These are phyloP conservation scores for Jatropha multifida DNA, from an alignment of 441 rosid genomes.

Conservation along the genomic window DNA sequence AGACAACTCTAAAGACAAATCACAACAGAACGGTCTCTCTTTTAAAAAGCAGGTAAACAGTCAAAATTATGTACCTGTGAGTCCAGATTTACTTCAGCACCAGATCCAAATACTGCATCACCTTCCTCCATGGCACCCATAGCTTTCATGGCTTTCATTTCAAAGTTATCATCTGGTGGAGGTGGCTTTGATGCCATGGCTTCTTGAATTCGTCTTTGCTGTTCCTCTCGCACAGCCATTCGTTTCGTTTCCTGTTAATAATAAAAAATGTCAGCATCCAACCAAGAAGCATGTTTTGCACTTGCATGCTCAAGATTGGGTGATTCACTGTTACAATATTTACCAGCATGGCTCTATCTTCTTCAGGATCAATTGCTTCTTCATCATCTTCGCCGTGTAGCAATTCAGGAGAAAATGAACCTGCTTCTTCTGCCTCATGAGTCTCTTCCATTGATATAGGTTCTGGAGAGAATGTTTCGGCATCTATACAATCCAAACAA, in stretches of 20 bases:
- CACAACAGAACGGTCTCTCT: neutral
- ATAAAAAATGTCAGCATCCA: constrained; percentile 20
- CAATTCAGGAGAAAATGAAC: constrained; percentile 88
- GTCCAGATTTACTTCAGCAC: constrained; percentile 89
- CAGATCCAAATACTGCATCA: constrained; percentile 86
- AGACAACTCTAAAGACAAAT: constrained; percentile 10
- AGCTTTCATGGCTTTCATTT: constrained; percentile 84
- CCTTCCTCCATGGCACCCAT: constrained; percentile 98
- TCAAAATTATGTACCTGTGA: constrained; percentile 54
- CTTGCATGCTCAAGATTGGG: constrained; percentile 6
- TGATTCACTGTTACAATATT: constrained; percentile 1
- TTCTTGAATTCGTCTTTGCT: constrained; percentile 69
- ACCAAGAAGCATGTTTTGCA: constrained; percentile 14
- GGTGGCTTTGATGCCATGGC: constrained; percentile 70
- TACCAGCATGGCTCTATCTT: constrained; percentile 84
- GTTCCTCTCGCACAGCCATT: constrained; percentile 61
- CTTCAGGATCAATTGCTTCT: constrained; percentile 94
- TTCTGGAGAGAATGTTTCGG: constrained; percentile 64
- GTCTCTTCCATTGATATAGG: constrained; percentile 50
- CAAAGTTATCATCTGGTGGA: constrained; percentile 72
- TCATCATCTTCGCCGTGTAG: constrained; percentile 81
- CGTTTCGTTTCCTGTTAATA: constrained; percentile 67
- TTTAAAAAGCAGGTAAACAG: neutral
- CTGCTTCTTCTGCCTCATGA: constrained; percentile 62
- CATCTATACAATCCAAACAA: constrained; percentile 36